These are phyloP conservation scores for Neurospora sp. DNA, from an alignment of 2,329 filamentous ascomycete species.

Conservation along the genomic window DNA sequence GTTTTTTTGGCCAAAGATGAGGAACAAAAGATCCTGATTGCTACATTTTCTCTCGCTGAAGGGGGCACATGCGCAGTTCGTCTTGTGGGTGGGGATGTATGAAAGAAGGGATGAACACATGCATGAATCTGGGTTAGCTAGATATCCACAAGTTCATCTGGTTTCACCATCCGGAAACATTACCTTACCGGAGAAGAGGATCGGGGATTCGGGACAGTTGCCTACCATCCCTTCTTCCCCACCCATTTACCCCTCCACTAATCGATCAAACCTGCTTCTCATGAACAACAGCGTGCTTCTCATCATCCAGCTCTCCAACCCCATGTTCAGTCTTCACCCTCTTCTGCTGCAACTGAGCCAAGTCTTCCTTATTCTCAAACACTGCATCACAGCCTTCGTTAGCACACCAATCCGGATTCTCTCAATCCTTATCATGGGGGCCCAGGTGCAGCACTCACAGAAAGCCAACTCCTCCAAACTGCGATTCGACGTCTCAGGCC, in stretches of 20 bases:
- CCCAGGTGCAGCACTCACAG: constrained; percentile 9
- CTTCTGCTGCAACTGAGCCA: constrained; percentile 2
- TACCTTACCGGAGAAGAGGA: too few relatives aligned
- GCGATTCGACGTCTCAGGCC: constrained; percentile 20
- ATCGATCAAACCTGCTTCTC: not conserved
- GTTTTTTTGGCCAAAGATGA: too few relatives aligned
- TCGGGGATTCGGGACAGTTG: too few relatives aligned
- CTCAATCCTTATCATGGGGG: not conserved
- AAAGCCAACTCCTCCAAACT: constrained; percentile 21
- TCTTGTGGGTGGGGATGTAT: too few relatives aligned
- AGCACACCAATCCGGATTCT: not conserved
- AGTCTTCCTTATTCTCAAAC: constrained; percentile 13
- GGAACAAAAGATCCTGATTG: too few relatives aligned
- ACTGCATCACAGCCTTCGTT: constrained; percentile 4
- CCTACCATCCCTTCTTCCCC: not conserved
- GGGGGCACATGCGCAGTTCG: too few relatives aligned
- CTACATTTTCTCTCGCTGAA: too few relatives aligned
- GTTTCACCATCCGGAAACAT: too few relatives aligned
- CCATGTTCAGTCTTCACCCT: not conserved
- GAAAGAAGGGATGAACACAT: too few relatives aligned
- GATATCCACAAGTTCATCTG: not conserved
- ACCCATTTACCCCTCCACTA: not conserved
- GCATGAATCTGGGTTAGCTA: too few relatives aligned
- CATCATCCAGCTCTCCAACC: not conserved
- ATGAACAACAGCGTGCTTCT: not conserved